Base-by-base conservation (phyloP, 192 early-diverging fungal genomes). In the Rhizophlyctis rosea region DNA sequence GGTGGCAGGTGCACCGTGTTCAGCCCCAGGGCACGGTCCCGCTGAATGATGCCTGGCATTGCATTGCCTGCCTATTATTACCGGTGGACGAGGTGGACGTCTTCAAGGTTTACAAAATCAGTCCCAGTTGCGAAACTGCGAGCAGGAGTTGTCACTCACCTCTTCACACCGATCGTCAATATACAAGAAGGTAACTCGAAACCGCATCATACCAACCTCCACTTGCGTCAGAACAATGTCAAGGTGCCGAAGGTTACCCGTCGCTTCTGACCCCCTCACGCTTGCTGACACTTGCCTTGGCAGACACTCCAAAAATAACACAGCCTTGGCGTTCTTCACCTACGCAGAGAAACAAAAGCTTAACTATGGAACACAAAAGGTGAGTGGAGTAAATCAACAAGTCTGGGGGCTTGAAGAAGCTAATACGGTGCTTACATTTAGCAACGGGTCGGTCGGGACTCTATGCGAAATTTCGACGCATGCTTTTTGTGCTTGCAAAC, bases 281-380 rank as follows among this genome's bases (percentile, higher is more conserved):
- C 39, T 18, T 7, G 39, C 18, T 18, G 18, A 44, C 39, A 7
- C 39, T 18, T 54, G 13, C 16, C 13, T 14, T 24, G 23, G 14
- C 47, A 86, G 91, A 14, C 94, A 97, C 74, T 93, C 91, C 16
- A 97, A 94, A 64, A 95, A 95, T 74, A 94, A 94, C 69, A 98
- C 90, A 1, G 89, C 93, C 4, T 77, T 85, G 23, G 87, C 90
- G 28, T 89, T 91, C 35, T 98, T 98, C 69, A 98, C 93, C 1
- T 88, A 93, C 69, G 90, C 90, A 11, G 95, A 96, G 72, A 78
- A 88, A 32, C 78, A 89, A 58, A 83, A 88, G 74, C 79, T 92
- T 3, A 87, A 90, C 52, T 98, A 98, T 73, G 95, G 95, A 25
- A 95, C 92, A 0, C 88, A 93, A 62, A 88, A 86, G 76, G 85